Base-by-base conservation (phyloP, 1,284 basidiomycete genomes). In the Malassezia dermatis region DNA sequence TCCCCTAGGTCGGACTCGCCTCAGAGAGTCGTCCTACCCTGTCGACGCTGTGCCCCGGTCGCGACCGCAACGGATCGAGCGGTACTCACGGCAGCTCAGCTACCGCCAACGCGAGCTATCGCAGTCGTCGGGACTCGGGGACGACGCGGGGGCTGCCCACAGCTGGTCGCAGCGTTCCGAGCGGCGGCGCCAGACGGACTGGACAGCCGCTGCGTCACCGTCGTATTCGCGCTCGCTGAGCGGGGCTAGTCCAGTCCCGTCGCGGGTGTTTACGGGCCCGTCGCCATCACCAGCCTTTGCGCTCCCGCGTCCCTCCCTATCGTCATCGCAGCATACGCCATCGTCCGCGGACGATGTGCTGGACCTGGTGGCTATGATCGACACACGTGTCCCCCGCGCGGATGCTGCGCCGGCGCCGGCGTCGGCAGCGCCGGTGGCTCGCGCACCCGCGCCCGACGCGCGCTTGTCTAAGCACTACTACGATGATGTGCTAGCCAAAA, bases 331-430 rank as follows among this genome's bases (percentile, higher is more conserved):
- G 15, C 8, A 44, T 23, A 28, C 51, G 6, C 41, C 28, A 8
- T n/a, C 40, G n/a, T 26, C 49, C 1, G 26, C 40, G 4, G 48
- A 51, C 42, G 54, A 56, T 27, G 27, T 49, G 19, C 17, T 47
- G 8, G 54, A 50, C n/a, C 40, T 56, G 13, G 48, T 56, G 21
- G 34, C 35, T 21, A 56, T 56, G 54, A 49, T 56, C 32, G 54
- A 56, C 10, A 40, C 54, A 24, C 35, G 48, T 19, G 40, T 13
- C n/a, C 28, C 45, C 26, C 19, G n/a, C 17, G 19, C 39, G 19
- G 24, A 11, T 13, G 39, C 39, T 40, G 24, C 39, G 39, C 12
- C 41, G 24, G 19, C 24, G 12, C 23, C 41, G 13, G n/a, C 11
- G 23, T 21, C 40, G n/a, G 17, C 32, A 24, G 21, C 24, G 34